Evolutionary conservation across 768 basidiomycete genomes (phyloP), one percentile per base, ranked within the genome.

Genomic region (Russula sp.): DNA sequence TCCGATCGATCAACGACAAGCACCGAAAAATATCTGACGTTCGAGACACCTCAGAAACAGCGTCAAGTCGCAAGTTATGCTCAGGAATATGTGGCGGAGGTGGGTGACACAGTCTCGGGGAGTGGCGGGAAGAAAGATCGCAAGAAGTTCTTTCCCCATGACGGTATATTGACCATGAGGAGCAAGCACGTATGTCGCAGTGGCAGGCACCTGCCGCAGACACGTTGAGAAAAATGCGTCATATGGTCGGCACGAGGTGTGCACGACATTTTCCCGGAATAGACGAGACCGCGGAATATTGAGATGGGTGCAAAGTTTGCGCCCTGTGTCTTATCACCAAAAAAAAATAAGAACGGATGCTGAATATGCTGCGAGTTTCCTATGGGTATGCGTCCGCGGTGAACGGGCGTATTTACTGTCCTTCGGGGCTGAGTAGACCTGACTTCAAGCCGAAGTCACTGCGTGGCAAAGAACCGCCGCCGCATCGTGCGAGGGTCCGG

Each of bases 301-400:
- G 20, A 20, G 32, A 40, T 27, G 18, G 20, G 51, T 27, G 42
- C 51, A 34, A 63, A 52, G 35, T 18, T 54, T 63, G 13, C 50
- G 50, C 11, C 31, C 35, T 11, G 20, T 1, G 9, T n/a, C 1
- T 27, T 39, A 14, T 47, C 44, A 16, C 20, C 20, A 3, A 5
- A 11, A 48, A 31, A 34, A 34, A 9, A 35, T 22, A 20, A 55
- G 31, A 55, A 27, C 27, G 27, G 6, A 9, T 1, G 1, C 7
- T 13, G 34, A 49, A 31, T 40, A 18, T 34, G 6, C 6, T 20
- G 40, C 2, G 40, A n/a, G 57, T 35, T 42, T 57, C 34, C 27
- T 45, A 6, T 35, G 27, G 22, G 16, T n/a, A 18, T 35, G 45
- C 48, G 37, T 55, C 62, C 55, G 62, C 57, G 47, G 62, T 59